Percentiles rank a stretch among this genome's conserved stretches.
Evolutionary conservation across 345 rosid genomes (phyloP).

Genomic region (Cardamine chenopodiifolia): DNA sequence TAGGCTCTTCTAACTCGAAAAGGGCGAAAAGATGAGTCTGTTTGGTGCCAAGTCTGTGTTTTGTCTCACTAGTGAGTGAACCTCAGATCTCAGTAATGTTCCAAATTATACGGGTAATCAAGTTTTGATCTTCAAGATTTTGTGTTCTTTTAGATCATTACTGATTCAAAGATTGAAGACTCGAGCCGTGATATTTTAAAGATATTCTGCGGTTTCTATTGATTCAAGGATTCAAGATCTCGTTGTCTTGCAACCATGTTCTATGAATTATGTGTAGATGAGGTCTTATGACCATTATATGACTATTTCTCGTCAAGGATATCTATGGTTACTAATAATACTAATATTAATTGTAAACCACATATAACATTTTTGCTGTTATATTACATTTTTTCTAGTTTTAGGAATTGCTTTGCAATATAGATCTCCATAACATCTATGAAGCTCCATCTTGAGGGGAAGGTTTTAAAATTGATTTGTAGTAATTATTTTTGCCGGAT

Average conservation of each 20-base stretch:
- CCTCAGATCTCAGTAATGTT: background rate
- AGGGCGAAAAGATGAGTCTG: background rate
- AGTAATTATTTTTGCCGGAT: background rate
- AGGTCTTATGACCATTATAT: background rate
- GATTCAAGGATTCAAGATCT: background rate
- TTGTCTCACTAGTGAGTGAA: background rate
- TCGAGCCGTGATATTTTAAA: background rate
- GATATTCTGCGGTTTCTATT: background rate
- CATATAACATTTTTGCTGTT: background rate
- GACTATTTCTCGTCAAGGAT: background rate
- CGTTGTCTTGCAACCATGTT: background rate
- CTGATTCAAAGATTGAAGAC: conserved; percentile 12
- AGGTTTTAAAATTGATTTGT: background rate
- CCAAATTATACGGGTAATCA: background rate
- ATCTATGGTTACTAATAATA: background rate
- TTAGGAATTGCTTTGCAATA: background rate
- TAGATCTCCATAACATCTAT: background rate
- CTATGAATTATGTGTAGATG: background rate
- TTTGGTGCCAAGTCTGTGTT: background rate
- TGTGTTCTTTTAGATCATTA: conserved; percentile 1
- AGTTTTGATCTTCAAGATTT: conserved; percentile 6
- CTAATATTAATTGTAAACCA: background rate
- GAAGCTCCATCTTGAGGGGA: too few relatives aligned
- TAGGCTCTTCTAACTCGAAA: background rate
- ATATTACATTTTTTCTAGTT: too few relatives aligned